These are phyloP conservation scores for Chrysophaeum taylorii DNA, from an alignment of 352 stramenopile species.

Conservation along the genomic window DNA sequence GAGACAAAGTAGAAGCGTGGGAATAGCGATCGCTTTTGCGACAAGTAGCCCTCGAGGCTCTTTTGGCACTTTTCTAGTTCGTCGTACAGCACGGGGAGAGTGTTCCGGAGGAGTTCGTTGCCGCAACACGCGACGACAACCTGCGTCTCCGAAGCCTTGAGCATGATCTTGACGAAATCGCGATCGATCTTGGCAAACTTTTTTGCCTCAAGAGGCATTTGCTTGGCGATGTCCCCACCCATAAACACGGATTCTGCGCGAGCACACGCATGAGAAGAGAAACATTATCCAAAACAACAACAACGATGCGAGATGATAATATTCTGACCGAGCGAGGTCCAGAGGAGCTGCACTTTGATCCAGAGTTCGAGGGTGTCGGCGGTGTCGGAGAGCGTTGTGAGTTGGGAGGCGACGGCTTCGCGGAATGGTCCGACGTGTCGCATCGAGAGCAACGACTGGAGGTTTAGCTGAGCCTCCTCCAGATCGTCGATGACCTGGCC, in stretches of 20 bases:
- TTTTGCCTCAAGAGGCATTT: constrained; percentile 77
- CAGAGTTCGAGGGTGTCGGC: constrained; percentile 71
- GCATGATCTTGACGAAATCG: constrained; percentile 77
- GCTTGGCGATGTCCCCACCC: constrained; percentile 76
- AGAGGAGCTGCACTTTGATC: constrained; percentile 76
- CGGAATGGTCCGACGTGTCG: constrained; percentile 73
- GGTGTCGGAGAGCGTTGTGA: constrained; percentile 69
- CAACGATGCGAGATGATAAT: too few species aligned
- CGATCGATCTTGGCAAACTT: constrained; percentile 80
- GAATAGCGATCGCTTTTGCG: constrained; percentile 77
- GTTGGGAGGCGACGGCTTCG: constrained; percentile 57
- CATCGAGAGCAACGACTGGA: constrained; percentile 73
- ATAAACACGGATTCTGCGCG: too few species aligned
- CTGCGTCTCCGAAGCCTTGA: constrained; percentile 57
- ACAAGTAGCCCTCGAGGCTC: constrained; percentile 71
- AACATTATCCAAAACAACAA: too few species aligned
- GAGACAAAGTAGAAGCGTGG: constrained; percentile 81
- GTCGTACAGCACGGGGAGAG: constrained; percentile 65
- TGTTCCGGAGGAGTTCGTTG: constrained; percentile 66
- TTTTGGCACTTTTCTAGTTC: constrained; percentile 82
- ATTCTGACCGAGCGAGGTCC: constrained; percentile 72
- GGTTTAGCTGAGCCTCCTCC: constrained; percentile 68
- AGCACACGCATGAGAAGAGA: too few species aligned
- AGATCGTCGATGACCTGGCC: constrained; percentile 69
- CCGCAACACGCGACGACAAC: constrained; percentile 61